These are phyloP conservation scores for Platanthera zijinensis DNA, from an alignment of 106 monocot species.

Conservation along the genomic window DNA sequence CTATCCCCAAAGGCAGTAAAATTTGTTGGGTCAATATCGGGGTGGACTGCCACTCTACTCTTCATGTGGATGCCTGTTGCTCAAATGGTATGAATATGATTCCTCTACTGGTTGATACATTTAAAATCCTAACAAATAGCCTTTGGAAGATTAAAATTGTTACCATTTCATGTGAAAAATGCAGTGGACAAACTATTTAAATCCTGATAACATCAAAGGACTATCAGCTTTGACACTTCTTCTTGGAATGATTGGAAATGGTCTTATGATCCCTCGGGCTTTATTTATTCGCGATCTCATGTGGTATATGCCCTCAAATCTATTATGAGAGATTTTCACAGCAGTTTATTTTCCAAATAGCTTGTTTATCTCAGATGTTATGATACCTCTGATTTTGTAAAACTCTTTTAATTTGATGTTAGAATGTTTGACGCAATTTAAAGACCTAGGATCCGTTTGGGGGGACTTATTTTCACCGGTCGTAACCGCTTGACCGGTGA, in stretches of 20 bases:
- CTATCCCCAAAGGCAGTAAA: conserved; percentile 38
- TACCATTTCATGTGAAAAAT: neutral
- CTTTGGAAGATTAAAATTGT: neutral
- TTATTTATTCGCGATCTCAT: conserved; percentile 91
- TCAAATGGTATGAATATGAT: conserved; percentile 28
- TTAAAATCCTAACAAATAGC: neutral
- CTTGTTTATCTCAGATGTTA: too few species aligned
- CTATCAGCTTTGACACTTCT: conserved; percentile 78
- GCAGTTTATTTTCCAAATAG: neutral
- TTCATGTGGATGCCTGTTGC: conserved; percentile 54
- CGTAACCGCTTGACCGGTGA: too few species aligned
- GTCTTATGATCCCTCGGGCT: conserved; percentile 88
- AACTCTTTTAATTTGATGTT: too few species aligned
- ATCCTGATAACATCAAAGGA: conserved; percentile 87
- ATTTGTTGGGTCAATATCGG: conserved; percentile 46
- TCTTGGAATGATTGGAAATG: conserved; percentile 90
- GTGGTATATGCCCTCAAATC: conserved; percentile 52
- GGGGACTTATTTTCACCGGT: too few species aligned
- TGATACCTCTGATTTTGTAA: too few species aligned
- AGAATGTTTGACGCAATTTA: too few species aligned
- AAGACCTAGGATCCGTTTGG: too few species aligned
- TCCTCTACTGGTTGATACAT: neutral
- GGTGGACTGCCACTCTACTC: conserved; percentile 51
- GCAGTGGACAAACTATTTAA: conserved; percentile 93
- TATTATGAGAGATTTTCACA: conserved; percentile 2